A percentile compares a stretch with the other conserved stretches of the same genome.
Evolutionary conservation across 352 stramenopile genomes (phyloP).

Genomic region (Blastocystis sp.): DNA sequence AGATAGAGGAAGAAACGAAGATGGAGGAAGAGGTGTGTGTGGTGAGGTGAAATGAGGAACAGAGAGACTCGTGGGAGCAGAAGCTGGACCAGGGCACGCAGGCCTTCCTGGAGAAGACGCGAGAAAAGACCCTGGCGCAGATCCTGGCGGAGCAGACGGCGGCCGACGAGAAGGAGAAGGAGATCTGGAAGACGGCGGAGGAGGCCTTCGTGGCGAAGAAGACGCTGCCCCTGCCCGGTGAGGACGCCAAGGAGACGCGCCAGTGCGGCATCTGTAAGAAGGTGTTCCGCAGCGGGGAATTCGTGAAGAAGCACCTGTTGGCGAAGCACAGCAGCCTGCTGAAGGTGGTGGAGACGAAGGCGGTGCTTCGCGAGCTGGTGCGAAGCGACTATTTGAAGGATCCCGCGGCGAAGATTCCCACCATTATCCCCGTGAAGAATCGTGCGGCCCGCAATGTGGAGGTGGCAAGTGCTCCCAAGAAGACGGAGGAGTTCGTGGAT

Average conservation of each 20-base stretch:
- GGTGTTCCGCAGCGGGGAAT: conserved; percentile 23
- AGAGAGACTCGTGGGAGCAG: neutral
- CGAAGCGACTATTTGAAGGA: conserved; percentile 47
- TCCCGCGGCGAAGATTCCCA: conserved; percentile 37
- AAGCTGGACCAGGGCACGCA: neutral
- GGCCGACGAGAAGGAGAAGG: neutral
- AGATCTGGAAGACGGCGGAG: neutral
- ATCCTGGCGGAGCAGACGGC: neutral
- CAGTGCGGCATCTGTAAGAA: conserved; percentile 51
- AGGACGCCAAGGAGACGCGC: neutral
- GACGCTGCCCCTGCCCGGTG: neutral
- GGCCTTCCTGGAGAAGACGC: neutral
- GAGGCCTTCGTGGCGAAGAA: neutral
- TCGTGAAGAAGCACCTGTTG: conserved; percentile 50
- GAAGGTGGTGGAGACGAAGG: conserved; percentile 30
- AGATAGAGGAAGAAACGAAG: neutral
- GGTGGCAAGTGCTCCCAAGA: neutral
- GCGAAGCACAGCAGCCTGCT: conserved; percentile 33
- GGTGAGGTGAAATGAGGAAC: neutral
- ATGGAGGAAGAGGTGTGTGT: neutral
- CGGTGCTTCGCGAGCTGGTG: conserved; percentile 14
- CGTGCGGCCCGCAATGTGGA: neutral
- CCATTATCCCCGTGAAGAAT: conserved; percentile 33
- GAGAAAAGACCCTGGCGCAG: neutral
- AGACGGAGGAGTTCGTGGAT: conserved; percentile 40